Base-by-base conservation (phyloP, 108 stramenopile species). In the Seminavis robusta region DNA sequence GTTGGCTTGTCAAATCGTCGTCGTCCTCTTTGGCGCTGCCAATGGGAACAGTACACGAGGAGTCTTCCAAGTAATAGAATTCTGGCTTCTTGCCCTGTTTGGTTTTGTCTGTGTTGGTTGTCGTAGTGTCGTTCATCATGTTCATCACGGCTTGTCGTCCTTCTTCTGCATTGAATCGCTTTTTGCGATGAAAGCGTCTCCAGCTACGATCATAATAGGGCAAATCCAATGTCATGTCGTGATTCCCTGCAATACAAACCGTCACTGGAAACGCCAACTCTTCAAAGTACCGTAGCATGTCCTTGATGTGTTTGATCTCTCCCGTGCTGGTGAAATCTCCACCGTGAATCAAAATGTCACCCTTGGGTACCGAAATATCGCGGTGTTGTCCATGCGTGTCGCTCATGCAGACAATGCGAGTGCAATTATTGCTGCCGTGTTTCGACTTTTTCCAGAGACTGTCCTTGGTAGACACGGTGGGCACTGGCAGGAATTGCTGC, bases 201-300 rank as follows among this genome's bases (percentile, higher is more conserved):
- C 63, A 63, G 16, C 47, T 45, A 28, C 42, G 6, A 8, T 51
- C 8, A 46, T 77, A 71, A 42, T 53, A 65, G n/a, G 28, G 65
- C 11, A 38, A 28, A 57, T 82, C 63, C 17, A 82, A 47, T 0
- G 73, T 65, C 10, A 63, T 43, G 33, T 82, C 81, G 43, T 82
- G 81, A 55, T 82, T 82, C 0, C 81, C 81, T 3, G 81, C 81
- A 46, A 82, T 77, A 44, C 71, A 73, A 32, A 82, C 48, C 17
- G 73, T 49, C 54, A 73, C 61, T 34, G 36, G 31, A 39, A 56
- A 34, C 23, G 44, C 29, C 16, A 47, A 21, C 31, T 56, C 47
- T 31, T 19, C 15, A 49, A 76, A 74, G 29, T 67, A 74, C 1
- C 21, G 47, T 0, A 25, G 30, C 11, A 81, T 25, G 52, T 71